Evolutionary conservation across 148 eudicot genomes (phyloP).

Genomic region (Nepenthes mirabilis): DNA sequence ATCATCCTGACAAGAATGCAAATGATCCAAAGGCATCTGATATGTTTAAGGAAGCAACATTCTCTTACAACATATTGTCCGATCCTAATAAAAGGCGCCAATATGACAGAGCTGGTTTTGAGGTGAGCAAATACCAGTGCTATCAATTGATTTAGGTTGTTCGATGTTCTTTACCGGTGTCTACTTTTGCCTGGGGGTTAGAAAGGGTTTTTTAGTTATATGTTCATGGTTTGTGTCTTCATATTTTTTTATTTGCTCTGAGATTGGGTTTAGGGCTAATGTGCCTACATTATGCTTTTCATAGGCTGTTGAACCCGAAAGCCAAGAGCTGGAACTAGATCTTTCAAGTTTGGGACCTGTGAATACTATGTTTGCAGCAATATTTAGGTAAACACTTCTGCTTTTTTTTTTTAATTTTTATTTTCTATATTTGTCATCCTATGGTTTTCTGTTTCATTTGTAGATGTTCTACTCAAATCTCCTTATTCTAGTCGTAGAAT

Average conservation of each 20-base stretch:
- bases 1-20: constrained; percentile 96
- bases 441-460: neutral
- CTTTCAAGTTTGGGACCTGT: constrained; percentile 98
- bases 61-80: constrained; percentile 86
- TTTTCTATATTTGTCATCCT: constrained; percentile 7
- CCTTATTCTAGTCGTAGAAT: neutral
- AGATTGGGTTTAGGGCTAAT: constrained; percentile 2
- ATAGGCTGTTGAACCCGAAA: constrained; percentile 90
- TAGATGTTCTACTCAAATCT: neutral
- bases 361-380: constrained; percentile 90
- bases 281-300: constrained; percentile 5
- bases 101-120: constrained; percentile 88
- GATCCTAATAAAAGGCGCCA: constrained; percentile 91
- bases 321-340: constrained; percentile 90
- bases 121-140: constrained; percentile 31
- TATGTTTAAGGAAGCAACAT: constrained; percentile 84
- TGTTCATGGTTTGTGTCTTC: neutral
- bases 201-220: too few relatives aligned
- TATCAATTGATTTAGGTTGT: neutral
- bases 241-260: neutral
- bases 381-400: constrained; percentile 51
- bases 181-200: too few relatives aligned
- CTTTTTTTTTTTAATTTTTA: neutral
- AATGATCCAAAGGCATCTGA: constrained; percentile 93
- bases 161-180: too few relatives aligned